Conservation (phyloP, 305 asterid genomes). For the Solanum hybrid region DNA sequence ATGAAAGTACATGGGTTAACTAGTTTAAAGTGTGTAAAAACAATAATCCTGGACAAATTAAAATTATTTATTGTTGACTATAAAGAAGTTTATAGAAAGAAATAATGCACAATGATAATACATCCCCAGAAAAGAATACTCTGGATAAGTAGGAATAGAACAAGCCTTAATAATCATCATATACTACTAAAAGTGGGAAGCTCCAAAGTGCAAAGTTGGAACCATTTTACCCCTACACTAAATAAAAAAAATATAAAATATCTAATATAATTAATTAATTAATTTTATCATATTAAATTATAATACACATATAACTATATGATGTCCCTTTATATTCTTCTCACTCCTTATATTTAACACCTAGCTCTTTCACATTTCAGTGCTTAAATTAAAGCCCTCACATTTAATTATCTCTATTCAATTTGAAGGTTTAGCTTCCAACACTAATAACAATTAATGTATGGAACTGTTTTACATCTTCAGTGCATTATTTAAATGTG, state of each 20-base stretch:
- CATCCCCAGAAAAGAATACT: not conserved
- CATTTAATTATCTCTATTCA: not conserved
- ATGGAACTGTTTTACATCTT: not conserved
- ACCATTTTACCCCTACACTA: not conserved
- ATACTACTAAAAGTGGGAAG: not conserved
- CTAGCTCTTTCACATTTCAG: not conserved
- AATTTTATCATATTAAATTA: not conserved
- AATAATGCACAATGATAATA: not conserved
- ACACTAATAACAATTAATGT: not conserved
- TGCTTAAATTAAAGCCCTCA: not conserved
- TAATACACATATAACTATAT: not conserved
- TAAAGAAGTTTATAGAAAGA: not conserved
- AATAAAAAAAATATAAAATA: no score
- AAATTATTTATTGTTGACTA: not conserved
- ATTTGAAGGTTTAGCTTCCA: not conserved
- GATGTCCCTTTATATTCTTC: not conserved
- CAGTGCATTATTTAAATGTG: not conserved
- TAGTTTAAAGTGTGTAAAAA: not conserved
- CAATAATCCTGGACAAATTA: not conserved
- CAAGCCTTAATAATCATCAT: not conserved
- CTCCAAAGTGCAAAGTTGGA: not conserved
- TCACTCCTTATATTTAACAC: not conserved
- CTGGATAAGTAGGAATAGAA: not conserved
- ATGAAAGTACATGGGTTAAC: not conserved
- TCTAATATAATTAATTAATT: not conserved